These are phyloP conservation scores for Colletotrichum orbiculare DNA, from an alignment of 2,329 filamentous ascomycete species.

Conservation along the genomic window DNA sequence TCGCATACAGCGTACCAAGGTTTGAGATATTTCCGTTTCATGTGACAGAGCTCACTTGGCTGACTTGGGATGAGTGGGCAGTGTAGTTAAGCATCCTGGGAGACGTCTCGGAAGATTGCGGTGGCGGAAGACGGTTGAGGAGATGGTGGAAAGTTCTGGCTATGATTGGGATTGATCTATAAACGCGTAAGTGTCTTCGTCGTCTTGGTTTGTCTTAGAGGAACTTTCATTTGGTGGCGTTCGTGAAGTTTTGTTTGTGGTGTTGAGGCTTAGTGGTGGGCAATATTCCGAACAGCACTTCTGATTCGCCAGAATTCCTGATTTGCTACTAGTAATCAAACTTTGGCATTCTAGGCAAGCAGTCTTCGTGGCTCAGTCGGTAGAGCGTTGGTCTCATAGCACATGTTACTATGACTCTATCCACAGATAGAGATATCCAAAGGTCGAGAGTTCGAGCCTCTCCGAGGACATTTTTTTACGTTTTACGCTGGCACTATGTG, in stretches of 20 bases:
- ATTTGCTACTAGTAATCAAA: too few species aligned
- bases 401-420: conserved; percentile 15
- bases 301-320: too few species aligned
- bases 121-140: neutral
- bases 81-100: neutral
- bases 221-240: neutral
- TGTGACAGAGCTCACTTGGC: conserved; percentile 7
- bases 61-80: neutral
- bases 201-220: neutral
- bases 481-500: neutral
- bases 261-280: neutral
- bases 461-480: conserved; percentile 23
- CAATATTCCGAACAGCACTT: too few species aligned
- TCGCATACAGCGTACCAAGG: neutral
- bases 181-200: conserved; percentile 29
- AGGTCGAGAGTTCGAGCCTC: conserved; percentile 37
- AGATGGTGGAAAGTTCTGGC: neutral
- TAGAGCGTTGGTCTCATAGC: conserved; percentile 37
- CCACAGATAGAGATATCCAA: conserved; percentile 19
- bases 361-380: conserved; percentile 36
- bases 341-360: rapidly evolving
- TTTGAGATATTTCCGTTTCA: conserved; percentile 13
- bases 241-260: neutral
- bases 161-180: neutral
- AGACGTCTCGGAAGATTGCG: neutral